Base-by-base conservation (phyloP, 192 early-diverging fungal genomes). In the Mortierella claussenii region DNA sequence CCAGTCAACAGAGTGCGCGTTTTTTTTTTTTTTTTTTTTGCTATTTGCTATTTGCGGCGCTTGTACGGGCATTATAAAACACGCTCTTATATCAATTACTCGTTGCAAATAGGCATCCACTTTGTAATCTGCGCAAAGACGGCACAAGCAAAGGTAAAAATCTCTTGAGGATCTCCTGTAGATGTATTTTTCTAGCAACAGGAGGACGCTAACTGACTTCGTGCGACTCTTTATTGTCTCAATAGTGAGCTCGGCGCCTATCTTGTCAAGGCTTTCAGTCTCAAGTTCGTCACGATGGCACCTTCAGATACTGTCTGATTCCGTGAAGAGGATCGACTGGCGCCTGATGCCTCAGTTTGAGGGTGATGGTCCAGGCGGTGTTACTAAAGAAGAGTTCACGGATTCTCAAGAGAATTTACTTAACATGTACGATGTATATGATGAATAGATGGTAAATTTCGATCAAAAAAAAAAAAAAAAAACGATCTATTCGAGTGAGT, bases 381-480 rank as follows among this genome's bases (percentile, higher is more conserved):
- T 76, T 10, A 67, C 27, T 40, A 55, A 4, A 4, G 73, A 76
- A 26, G 73, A 76, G 31, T 76, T 76, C 57, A 42, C 46, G 23
- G 73, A 76, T 32, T 46, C 57, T 2, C 66, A 76, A 31, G 73
- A 76, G 47, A 23, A 28, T 4, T 45, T 76, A 1, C 56, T 76
- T 52, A 65, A 76, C 10, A 30, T 76, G 64, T 76, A 76, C 36
- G 73, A 76, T 54, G 62, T 76, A 7, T 76, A 76, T 47, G 62
- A 76, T 23, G 73, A 76, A 46, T 76, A 58, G n/a, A n/a, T n/a
- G n/a, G n/a, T n/a, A n/a, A n/a, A n/a, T n/a, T n/a, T n/a, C n/a
- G n/a, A n/a, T n/a, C n/a, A n/a, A n/a, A n/a, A n/a, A n/a, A 76
- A 40, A 40, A 13, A 7, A 40, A 40, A 10, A 40, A 40, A 40